Evolutionary conservation across 371 early-diverging fungal genomes (phyloP).

Genomic region (Mucor circinelloides): DNA sequence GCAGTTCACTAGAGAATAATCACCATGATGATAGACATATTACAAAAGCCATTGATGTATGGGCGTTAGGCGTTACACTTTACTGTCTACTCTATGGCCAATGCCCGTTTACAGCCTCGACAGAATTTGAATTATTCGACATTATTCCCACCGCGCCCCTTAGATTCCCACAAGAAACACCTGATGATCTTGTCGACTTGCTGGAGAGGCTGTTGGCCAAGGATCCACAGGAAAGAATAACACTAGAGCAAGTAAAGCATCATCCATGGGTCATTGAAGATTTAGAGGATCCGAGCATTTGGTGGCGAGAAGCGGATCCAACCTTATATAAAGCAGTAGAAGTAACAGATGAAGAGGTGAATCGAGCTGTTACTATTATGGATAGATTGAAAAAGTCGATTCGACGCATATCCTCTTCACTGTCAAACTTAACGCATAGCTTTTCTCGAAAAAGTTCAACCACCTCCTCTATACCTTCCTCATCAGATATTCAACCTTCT

Average conservation of each 20-base stretch:
- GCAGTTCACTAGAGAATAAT: slow-evolving; percentile 56
- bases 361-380: slow-evolving; percentile 32
- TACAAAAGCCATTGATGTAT: slow-evolving; percentile 92
- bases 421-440: slow-evolving; percentile 40
- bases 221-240: slow-evolving; percentile 76
- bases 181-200: slow-evolving; percentile 58
- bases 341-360: slow-evolving; percentile 35
- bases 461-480: slow-evolving; percentile 10
- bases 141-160: slow-evolving; percentile 73
- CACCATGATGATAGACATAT: slow-evolving; percentile 43
- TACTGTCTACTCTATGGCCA: slow-evolving; percentile 94
- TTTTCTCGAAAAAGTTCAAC: slow-evolving; percentile 6
- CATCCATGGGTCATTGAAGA: slow-evolving; percentile 88
- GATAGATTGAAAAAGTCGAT: slow-evolving; percentile 49
- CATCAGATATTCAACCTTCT: slow-evolving; percentile 1
- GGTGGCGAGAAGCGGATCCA: slow-evolving; percentile 35
- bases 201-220: slow-evolving; percentile 75
- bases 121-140: slow-evolving; percentile 91
- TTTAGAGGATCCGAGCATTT: slow-evolving; percentile 55
- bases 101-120: slow-evolving; percentile 94
- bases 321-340: slow-evolving; percentile 29
- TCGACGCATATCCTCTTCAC: slow-evolving; percentile 61
- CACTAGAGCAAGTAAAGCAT: slow-evolving; percentile 78
- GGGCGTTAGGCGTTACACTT: slow-evolving; percentile 98
- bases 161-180: slow-evolving; percentile 22